Evolutionary conservation across 169 alveolate genomes (phyloP).

Genomic region (Babesia sp.): DNA sequence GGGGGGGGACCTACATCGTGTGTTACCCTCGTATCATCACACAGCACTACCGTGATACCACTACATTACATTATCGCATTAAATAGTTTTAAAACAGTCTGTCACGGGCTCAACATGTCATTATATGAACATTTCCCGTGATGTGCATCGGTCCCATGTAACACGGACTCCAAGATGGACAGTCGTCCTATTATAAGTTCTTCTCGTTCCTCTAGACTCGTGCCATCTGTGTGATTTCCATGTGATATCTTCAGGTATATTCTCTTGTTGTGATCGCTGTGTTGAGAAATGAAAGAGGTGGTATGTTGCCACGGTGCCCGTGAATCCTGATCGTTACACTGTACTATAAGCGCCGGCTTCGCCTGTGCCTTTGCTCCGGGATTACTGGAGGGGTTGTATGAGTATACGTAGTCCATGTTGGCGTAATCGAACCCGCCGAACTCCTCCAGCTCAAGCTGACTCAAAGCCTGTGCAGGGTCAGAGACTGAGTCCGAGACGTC

Average conservation of each 20-base stretch:
- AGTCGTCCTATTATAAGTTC: conserved; percentile 27
- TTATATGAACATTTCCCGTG: no score
- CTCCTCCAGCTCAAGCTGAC: conserved; percentile 63
- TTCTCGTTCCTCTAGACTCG: conserved; percentile 19
- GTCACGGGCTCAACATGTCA: no score
- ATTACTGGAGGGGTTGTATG: conserved; percentile 54
- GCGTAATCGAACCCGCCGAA: conserved; percentile 46
- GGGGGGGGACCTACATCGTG: not conserved
- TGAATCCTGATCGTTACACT: conserved; percentile 38
- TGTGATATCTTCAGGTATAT: conserved; percentile 26
- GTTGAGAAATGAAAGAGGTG: conserved; percentile 21
- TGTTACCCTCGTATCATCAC: no score
- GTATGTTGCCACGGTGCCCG: conserved; percentile 60
- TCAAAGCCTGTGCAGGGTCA: conserved; percentile 36
- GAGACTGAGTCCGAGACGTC: conserved; percentile 53
- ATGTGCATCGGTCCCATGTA: no score
- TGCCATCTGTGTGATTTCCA: conserved; percentile 32
- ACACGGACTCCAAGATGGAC: conserved; percentile 32
- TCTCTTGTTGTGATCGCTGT: not conserved
- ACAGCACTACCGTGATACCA: no score
- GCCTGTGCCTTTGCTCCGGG: not conserved
- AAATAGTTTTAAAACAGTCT: no score
- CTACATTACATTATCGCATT: no score
- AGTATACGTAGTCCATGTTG: conserved; percentile 40
- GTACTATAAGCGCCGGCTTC: conserved; percentile 39